Evolutionary conservation across 2,329 filamentous ascomycete genomes (phyloP).

Genomic region (Ceratocystiopsis minuta): DNA sequence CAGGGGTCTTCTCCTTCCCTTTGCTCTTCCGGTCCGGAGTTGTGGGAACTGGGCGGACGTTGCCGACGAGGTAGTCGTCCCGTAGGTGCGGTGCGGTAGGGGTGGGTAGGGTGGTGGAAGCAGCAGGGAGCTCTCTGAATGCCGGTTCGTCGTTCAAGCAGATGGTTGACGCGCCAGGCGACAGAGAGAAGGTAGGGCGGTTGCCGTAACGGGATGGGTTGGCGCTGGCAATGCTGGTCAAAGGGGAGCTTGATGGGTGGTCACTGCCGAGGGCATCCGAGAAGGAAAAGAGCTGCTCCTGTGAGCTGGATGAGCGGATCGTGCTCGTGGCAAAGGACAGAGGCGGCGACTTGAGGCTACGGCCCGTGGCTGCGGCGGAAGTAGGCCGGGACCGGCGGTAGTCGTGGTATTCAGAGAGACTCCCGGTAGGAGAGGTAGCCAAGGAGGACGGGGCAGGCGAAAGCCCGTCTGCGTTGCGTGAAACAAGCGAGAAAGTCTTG

Average conservation of each 20-base stretch:
- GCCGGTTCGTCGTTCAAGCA: too few species aligned
- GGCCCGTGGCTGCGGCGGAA: conserved; percentile 1
- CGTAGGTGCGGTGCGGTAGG: too few species aligned
- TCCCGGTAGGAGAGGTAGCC: conserved; percentile 3
- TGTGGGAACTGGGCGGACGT: conserved; percentile 32
- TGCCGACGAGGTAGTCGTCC: too few species aligned
- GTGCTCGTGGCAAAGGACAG: conserved; percentile 21
- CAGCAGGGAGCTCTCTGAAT: conserved; percentile 25
- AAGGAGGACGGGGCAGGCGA: conserved; percentile 3
- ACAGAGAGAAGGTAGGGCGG: conserved; percentile 9
- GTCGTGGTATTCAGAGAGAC: conserved; percentile 5
- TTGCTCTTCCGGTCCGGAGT: conserved; percentile 26
- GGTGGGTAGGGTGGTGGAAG: too few species aligned
- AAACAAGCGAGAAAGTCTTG: conserved; percentile 38
- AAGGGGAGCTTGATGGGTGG: conserved; percentile 25
- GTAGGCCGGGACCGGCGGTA: conserved; percentile 7
- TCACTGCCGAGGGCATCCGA: conserved; percentile 23
- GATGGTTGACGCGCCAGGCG: conserved; percentile 17
- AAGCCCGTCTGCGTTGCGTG: conserved; percentile 11
- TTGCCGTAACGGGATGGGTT: too few species aligned
- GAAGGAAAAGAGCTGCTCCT: conserved; percentile 26
- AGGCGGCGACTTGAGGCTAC: conserved; percentile 23
- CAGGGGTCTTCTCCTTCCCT: conserved; percentile 9
- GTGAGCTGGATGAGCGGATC: conserved; percentile 27
- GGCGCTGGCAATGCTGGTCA: conserved; percentile 16